Conservation (phyloP, 2,329 filamentous ascomycete species). For the Plenodomus biglobosus region DNA sequence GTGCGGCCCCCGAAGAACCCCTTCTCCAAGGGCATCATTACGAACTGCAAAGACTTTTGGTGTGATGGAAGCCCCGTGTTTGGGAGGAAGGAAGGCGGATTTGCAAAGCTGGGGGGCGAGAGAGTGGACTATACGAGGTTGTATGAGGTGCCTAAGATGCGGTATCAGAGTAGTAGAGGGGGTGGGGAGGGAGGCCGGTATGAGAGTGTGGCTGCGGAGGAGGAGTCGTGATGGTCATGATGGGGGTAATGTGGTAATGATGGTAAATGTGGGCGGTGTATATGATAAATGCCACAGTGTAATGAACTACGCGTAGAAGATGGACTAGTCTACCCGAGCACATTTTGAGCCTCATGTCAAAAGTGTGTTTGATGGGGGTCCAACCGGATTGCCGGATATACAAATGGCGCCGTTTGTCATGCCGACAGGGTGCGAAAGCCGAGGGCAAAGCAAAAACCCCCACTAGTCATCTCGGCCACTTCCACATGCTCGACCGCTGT, state of each 20-base stretch:
- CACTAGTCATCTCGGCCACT: conserved; percentile 12
- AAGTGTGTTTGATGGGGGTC: background rate
- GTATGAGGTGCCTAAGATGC: conserved; percentile 83
- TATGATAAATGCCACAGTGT: background rate
- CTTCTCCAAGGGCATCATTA: conserved; percentile 78
- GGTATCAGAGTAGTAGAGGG: conserved; percentile 48
- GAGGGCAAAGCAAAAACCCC: conserved; percentile 26
- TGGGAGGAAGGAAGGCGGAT: conserved; percentile 70
- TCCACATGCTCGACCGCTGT: conserved; percentile 13
- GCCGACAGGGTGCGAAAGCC: conserved; percentile 12
- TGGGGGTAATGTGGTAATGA: background rate
- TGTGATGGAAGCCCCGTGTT: conserved; percentile 85
- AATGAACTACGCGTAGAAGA: too few relatives aligned
- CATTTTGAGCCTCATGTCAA: background rate
- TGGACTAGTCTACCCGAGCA: background rate
- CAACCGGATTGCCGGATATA: conserved; percentile 1
- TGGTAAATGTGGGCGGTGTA: background rate
- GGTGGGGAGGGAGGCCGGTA: conserved; percentile 51
- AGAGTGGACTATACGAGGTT: conserved; percentile 83
- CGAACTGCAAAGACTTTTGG: conserved; percentile 97
- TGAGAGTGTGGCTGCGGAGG: conserved; percentile 56
- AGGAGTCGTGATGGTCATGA: conserved; percentile 21
- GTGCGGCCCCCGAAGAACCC: conserved; percentile 66
- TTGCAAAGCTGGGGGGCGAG: conserved; percentile 74
- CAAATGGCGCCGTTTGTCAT: background rate